These are phyloP conservation scores for Solanum clarkiae DNA, from an alignment of 257 asterid species.

Conservation along the genomic window DNA sequence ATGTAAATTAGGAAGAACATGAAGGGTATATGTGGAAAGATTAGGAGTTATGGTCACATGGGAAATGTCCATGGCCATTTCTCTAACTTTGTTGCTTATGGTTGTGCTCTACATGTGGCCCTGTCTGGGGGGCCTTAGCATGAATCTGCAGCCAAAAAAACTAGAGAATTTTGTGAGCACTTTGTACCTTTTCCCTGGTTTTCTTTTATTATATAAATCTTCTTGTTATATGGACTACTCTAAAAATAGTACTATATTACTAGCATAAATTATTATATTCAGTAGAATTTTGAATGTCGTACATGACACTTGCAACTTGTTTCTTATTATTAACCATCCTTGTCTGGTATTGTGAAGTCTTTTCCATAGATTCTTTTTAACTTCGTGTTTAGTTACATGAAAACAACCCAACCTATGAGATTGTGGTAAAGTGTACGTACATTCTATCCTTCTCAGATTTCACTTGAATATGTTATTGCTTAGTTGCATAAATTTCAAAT, in stretches of 20 bases:
- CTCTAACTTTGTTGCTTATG: neutral
- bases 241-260: neutral
- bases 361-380: no score
- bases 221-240: neutral
- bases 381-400: no score
- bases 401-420: no score
- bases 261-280: neutral
- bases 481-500: no score
- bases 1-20: slow-evolving; percentile 10
- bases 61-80: neutral
- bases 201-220: neutral
- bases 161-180: neutral
- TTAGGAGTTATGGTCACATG: neutral
- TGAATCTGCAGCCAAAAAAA: neutral
- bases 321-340: neutral
- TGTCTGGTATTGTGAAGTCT: no score
- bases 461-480: no score
- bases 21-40: neutral
- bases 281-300: neutral
- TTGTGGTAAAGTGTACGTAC: no score
- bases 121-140: neutral
- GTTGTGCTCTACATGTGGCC: slow-evolving; percentile 5
- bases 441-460: no score
- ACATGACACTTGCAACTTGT: neutral
- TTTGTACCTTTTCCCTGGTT: neutral